Conservation (phyloP, 2,329 filamentous ascomycete genomes). For the Verticillium nubilum region DNA sequence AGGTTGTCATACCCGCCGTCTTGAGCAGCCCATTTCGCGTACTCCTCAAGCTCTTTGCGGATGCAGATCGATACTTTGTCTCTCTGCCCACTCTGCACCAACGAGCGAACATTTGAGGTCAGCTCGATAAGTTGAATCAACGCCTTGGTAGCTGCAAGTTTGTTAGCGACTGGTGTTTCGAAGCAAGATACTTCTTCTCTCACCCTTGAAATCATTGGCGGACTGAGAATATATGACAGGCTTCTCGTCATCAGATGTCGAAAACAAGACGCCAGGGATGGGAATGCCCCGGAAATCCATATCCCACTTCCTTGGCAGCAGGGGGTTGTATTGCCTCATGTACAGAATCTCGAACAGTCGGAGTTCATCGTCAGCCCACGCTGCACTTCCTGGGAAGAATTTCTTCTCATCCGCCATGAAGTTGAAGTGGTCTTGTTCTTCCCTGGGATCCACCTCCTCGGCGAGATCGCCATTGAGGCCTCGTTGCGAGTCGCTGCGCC, state of each 20-base stretch:
- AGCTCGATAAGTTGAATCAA: slow-evolving; percentile 33
- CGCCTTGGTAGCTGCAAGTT: slow-evolving; percentile 28
- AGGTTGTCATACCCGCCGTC: slow-evolving; percentile 30
- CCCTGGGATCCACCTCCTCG: not conserved
- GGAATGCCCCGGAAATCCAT: slow-evolving; percentile 34
- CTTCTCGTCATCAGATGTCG: slow-evolving; percentile 20
- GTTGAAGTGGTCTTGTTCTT: not conserved
- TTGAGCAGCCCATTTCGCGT: slow-evolving; percentile 33
- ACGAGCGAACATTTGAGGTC: slow-evolving; percentile 26
- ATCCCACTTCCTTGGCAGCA: slow-evolving; percentile 34
- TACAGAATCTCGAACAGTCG: slow-evolving; percentile 35
- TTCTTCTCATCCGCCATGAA: slow-evolving; percentile 36
- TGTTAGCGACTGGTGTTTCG: slow-evolving; percentile 10
- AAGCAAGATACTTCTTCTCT: not conserved
- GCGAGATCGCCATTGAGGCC: not conserved
- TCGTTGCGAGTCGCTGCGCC: not conserved
- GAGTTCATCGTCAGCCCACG: slow-evolving; percentile 47
- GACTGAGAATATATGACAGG: slow-evolving; percentile 32
- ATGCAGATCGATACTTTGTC: slow-evolving; percentile 25
- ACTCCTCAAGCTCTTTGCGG: slow-evolving; percentile 26
- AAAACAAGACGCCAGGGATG: slow-evolving; percentile 29
- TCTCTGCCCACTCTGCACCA: slow-evolving; percentile 27
- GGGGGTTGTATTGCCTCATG: slow-evolving; percentile 32
- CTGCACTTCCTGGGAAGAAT: slow-evolving; percentile 34
- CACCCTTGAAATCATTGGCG: slow-evolving; percentile 30